Evolutionary conservation across 2,329 filamentous ascomycete genomes (phyloP).

Genomic region (Rhexocercosporidium sp.): DNA sequence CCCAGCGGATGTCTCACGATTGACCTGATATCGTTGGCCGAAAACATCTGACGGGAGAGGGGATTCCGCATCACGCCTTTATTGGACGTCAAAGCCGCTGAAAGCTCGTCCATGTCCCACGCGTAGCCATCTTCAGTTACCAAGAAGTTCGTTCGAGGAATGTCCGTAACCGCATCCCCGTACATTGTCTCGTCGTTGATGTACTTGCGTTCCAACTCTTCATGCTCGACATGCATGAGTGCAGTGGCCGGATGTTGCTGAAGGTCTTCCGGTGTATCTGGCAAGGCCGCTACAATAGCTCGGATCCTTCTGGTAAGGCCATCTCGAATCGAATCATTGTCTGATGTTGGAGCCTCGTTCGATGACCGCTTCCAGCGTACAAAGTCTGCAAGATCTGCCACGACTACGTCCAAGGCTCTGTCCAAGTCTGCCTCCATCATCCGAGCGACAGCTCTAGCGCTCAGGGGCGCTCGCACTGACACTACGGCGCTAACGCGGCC

Average conservation of each 20-base stretch:
- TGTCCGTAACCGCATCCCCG: slow-evolving; percentile 26
- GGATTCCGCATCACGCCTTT: slow-evolving; percentile 28
- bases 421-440: slow-evolving; percentile 15
- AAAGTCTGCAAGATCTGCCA: slow-evolving; percentile 23
- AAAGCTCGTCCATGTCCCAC: slow-evolving; percentile 30
- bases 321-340: slow-evolving; percentile 25
- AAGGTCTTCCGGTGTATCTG: slow-evolving; percentile 7
- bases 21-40: slow-evolving; percentile 21
- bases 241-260: slow-evolving; percentile 18
- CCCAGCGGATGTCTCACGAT: slow-evolving; percentile 28
- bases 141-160: slow-evolving; percentile 18
- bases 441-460: slow-evolving; percentile 16
- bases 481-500: slow-evolving; percentile 23
- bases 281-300: slow-evolving; percentile 18
- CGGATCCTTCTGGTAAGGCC: slow-evolving; percentile 21
- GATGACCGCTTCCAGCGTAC: slow-evolving; percentile 22
- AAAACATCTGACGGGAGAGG: slow-evolving; percentile 24
- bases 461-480: slow-evolving; percentile 12
- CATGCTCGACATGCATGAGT: slow-evolving; percentile 28
- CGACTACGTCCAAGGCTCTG: slow-evolving; percentile 24
- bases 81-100: slow-evolving; percentile 23
- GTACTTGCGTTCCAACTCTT: slow-evolving; percentile 21
- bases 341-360: not conserved
- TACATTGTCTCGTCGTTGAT: slow-evolving; percentile 27
- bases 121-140: slow-evolving; percentile 28